A percentile compares a stretch with the other conserved stretches of the same genome.
These are phyloP conservation scores for Globisporangium takayamanum DNA, from an alignment of 352 stramenopile genomes.

Conservation along the genomic window DNA sequence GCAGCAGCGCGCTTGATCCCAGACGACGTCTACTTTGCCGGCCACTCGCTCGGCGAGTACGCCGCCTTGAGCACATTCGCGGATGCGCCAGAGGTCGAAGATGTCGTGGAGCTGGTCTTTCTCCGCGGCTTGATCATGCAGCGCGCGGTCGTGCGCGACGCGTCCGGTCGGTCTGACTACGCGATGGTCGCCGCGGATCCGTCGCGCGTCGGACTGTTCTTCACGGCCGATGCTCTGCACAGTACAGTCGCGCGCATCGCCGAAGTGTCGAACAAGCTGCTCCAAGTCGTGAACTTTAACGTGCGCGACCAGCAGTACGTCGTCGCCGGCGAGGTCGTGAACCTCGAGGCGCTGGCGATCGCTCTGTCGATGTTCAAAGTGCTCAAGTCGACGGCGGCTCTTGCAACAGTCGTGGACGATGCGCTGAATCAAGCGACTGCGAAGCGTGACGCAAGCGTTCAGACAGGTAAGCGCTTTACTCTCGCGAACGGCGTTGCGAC, in stretches of 20 bases:
- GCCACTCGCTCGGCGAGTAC: conserved; percentile 88
- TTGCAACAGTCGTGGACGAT: conserved; percentile 51
- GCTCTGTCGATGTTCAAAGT: conserved; percentile 45
- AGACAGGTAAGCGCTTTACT: conserved; percentile 48
- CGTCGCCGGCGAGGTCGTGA: conserved; percentile 74
- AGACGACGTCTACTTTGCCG: conserved; percentile 70
- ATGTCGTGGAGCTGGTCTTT: conserved; percentile 81
- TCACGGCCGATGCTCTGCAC: conserved; percentile 64
- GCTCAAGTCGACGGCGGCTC: conserved; percentile 30
- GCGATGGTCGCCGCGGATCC: conserved; percentile 85
- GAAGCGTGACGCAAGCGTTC: conserved; percentile 55
- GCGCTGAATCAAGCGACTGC: conserved; percentile 42
- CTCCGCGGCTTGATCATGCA: conserved; percentile 68
- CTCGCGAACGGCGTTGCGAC: conserved; percentile 67
- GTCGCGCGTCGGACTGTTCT: conserved; percentile 58
- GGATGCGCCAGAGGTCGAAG: conserved; percentile 56
- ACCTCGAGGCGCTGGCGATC: conserved; percentile 73
- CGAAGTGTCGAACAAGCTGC: conserved; percentile 50
- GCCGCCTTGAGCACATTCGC: conserved; percentile 76
- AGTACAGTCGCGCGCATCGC: conserved; percentile 65
- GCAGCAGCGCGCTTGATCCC: conserved; percentile 62
- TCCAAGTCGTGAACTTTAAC: conserved; percentile 89
- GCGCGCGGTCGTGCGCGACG: conserved; percentile 50
- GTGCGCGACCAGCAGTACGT: conserved; percentile 82
- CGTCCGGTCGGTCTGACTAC: conserved; percentile 73